Evolutionary conservation across 116 monocot species (phyloP), one percentile per base, ranked within the genome.

Genomic region (Thalassia testudinum): DNA sequence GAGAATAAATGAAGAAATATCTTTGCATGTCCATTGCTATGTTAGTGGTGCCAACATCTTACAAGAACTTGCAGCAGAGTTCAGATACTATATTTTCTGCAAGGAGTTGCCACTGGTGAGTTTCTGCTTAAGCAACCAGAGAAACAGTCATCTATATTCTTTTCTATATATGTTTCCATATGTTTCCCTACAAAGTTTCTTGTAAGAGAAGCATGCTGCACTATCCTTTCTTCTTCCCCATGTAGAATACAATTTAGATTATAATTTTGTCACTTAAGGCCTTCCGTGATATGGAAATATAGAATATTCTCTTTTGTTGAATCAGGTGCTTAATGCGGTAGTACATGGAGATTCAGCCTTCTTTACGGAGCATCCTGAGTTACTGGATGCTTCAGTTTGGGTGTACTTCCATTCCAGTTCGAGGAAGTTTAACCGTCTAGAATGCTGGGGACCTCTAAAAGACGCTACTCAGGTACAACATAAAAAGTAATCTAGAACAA

Each of bases 361-460:
- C 16, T 87, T 87, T 45, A 58, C 43, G 19, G 72, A 80, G 48
- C 73, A 75, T 30, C 83, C 87, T 1, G 87, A 83, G 54, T 63
- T 92, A 29, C 61, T 87, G 70, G 87, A 87, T 23, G 71, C 92
- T 30, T 50, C 59, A 20, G 83, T 92, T 5, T 83, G 74, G 77
- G 87, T 92, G 38, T 70, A 92, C 56, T 92, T 92, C 57, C 92
- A 92, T 66, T 92, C 92, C 11, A 83, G 60, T 42, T 54, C 83
- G 17, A 80, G 62, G 28, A 78, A 80, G 60, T 87, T 75, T 49
- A 83, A 92, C 30, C 72, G 80, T 16, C 26, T 87, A 24, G 92
- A 92, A 60, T 92, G 92, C 57, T 92, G 87, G 92, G 92, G 92
- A n/a, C 78, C 92, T 61, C 80, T 92, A 11, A 83, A 68, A 49